phyloP scores from a whole-genome alignment of 352 stramenopile species.

The Phytophthora podocarpi region DNA sequence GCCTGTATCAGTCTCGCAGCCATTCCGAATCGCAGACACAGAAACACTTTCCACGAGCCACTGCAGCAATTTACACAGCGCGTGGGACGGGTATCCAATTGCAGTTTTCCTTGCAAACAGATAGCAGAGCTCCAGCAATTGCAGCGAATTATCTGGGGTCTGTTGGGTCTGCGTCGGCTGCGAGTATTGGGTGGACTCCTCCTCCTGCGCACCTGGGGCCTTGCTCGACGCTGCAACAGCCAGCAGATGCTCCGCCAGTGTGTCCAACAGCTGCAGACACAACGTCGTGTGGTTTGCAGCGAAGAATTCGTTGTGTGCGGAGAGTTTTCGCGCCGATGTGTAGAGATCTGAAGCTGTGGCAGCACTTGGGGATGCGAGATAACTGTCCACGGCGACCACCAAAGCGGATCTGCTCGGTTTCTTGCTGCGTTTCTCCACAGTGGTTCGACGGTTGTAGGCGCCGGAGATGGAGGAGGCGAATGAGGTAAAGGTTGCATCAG shows the following conservation, averaged over 20 bases:
- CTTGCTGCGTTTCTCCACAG: constrained; percentile 23
- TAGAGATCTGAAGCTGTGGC: constrained; percentile 47
- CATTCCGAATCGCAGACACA: constrained; percentile 41
- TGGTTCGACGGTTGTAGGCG: constrained; percentile 12
- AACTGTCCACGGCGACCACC: constrained; percentile 40
- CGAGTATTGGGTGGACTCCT: constrained; percentile 32
- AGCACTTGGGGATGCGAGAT: constrained; percentile 40
- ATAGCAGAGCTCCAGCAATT: constrained; percentile 69
- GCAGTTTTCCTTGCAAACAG: constrained; percentile 54
- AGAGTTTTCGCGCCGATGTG: constrained; percentile 46
- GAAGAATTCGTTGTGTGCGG: constrained; percentile 48
- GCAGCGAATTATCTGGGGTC: constrained; percentile 31
- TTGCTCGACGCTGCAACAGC: constrained; percentile 20
- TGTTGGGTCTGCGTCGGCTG: constrained; percentile 36
- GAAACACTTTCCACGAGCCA: constrained; percentile 63
- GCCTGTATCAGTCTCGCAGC: constrained; percentile 48
- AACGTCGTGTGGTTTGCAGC: constrained; percentile 46
- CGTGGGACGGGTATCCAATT: constrained; percentile 78
- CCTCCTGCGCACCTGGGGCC: neutral
- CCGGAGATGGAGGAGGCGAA: constrained; percentile 32
- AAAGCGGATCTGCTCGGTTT: constrained; percentile 38
- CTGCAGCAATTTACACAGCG: constrained; percentile 67
- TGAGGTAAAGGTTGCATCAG: constrained; percentile 43
- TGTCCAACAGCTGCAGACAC: constrained; percentile 62
- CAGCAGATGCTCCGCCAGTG: constrained; percentile 59